Conservation (phyloP, 495 filamentous ascomycete species). For the Geoglossum glabrum region DNA sequence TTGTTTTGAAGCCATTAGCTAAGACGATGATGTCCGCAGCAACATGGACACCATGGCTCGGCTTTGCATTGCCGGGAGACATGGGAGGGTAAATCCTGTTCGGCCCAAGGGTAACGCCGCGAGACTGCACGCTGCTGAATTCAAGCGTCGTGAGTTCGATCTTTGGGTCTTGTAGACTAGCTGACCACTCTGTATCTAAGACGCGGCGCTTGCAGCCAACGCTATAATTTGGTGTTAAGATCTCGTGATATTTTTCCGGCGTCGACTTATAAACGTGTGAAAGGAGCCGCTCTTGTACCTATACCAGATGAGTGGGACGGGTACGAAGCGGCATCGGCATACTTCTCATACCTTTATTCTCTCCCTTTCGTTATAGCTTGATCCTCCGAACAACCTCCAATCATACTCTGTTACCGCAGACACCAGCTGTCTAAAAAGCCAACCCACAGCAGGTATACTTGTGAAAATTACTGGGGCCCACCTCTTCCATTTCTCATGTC, state of each 20-base stretch:
- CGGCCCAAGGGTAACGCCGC: slow-evolving; percentile 33
- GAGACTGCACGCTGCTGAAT: slow-evolving; percentile 26
- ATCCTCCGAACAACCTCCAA: slow-evolving; percentile 11
- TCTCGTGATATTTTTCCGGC: slow-evolving; percentile 41
- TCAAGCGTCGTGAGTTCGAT: slow-evolving; percentile 36
- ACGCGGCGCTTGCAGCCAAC: slow-evolving; percentile 44
- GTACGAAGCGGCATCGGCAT: neutral
- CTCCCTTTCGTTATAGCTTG: slow-evolving; percentile 6
- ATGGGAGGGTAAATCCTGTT: slow-evolving; percentile 25
- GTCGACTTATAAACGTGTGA: slow-evolving; percentile 27
- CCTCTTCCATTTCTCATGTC: slow-evolving; percentile 22
- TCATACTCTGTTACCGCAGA: slow-evolving; percentile 21
- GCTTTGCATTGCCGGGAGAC: slow-evolving; percentile 9
- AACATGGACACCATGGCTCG: slow-evolving; percentile 17
- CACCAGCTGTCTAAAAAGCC: slow-evolving; percentile 15
- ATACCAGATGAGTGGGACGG: slow-evolving; percentile 13
- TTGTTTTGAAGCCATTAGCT: slow-evolving; percentile 32
- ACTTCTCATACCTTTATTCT: slow-evolving; percentile 3
- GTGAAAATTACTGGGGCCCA: slow-evolving; percentile 22
- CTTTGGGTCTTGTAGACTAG: slow-evolving; percentile 28
- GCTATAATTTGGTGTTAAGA: slow-evolving; percentile 39
- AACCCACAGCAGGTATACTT: slow-evolving; percentile 25
- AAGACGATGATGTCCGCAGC: slow-evolving; percentile 39
- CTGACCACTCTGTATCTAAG: slow-evolving; percentile 35
- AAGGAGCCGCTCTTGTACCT: slow-evolving; percentile 22